Evolutionary conservation across 1,284 basidiomycete species (phyloP), one percentile per base, ranked within the genome.

Genomic region (Vanrija sp.): DNA sequence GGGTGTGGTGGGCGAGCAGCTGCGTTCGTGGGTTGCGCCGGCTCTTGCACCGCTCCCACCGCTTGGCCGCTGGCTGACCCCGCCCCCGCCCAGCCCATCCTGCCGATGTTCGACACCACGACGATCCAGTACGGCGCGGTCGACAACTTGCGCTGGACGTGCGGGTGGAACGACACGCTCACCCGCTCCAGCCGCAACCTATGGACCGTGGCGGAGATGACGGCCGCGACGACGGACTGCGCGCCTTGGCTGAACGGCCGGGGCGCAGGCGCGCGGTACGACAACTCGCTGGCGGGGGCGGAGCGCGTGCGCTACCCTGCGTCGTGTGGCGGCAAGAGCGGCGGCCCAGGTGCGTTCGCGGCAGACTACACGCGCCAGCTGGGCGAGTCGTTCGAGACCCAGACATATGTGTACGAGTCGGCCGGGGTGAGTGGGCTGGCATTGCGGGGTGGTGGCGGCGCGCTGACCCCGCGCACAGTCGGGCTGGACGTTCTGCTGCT

Each of bases 381-480:
- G 49, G 79, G 86, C 34, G 81, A 86, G 68, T 85, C 83, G 69
- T 96, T 89, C 84, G 91, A 94, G 71, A 87, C 89, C 0, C 93
- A 95, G 70, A 79, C 80, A 29, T 68, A 73, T 58, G 65, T 66
- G 16, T 78, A 77, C 53, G 77, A 79, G 56, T 62, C 70, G 46
- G 74, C 68, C 10, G 67, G 66, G 55, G 54, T 16, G 23, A 19
- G 16, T 34, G 58, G 62, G n/a, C 3, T 64, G 61, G 61, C 61
- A 53, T 62, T 23, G 15, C 57, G 45, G 15, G 62, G 51, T 55
- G 51, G 26, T 2, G 49, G 46, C 26, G 38, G 18, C 7, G 16
- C 5, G 15, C 49, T 45, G 26, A 55, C 14, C 8, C 23, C 14
- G 43, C 50, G 25, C 6, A 3, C 47, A 66, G 61, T 61, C 57